These are phyloP conservation scores for Heliamphora ciliata DNA, from an alignment of 179 eudicot species.

Conservation along the genomic window DNA sequence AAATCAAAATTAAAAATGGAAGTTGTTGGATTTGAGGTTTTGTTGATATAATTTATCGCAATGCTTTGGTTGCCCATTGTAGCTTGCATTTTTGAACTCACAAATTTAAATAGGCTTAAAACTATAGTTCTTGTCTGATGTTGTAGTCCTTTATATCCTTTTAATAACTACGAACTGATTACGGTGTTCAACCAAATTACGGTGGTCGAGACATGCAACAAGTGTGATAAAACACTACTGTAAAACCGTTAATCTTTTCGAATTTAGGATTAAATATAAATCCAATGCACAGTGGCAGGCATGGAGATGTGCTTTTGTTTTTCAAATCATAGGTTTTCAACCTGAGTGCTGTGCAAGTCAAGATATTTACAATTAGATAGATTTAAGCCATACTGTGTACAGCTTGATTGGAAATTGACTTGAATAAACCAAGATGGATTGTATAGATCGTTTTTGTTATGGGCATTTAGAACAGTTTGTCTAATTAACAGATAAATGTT, in stretches of 20 bases:
- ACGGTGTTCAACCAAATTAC: neutral
- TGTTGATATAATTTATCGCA: neutral
- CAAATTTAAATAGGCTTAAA: neutral
- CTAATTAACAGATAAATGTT: no score
- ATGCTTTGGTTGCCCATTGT: neutral
- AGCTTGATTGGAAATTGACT: neutral
- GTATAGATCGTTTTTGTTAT: neutral
- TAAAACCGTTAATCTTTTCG: neutral
- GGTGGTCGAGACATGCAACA: neutral
- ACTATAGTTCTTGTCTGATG: neutral
- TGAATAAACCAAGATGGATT: neutral
- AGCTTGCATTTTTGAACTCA: neutral
- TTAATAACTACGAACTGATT: neutral
- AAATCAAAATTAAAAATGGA: neutral
- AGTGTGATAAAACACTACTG: neutral
- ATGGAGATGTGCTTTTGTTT: neutral
- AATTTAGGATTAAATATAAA: neutral
- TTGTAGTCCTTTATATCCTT: neutral
- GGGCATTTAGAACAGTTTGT: neutral
- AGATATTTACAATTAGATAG: neutral
- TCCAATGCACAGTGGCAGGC: neutral
- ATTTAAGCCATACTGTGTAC: neutral
- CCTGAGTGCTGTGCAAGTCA: neutral
- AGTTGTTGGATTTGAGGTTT: neutral
- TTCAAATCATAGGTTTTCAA: neutral